These are phyloP conservation scores for Jimgerdemannia flammicorona DNA, from an alignment of 192 early-diverging fungal species.

Conservation along the genomic window DNA sequence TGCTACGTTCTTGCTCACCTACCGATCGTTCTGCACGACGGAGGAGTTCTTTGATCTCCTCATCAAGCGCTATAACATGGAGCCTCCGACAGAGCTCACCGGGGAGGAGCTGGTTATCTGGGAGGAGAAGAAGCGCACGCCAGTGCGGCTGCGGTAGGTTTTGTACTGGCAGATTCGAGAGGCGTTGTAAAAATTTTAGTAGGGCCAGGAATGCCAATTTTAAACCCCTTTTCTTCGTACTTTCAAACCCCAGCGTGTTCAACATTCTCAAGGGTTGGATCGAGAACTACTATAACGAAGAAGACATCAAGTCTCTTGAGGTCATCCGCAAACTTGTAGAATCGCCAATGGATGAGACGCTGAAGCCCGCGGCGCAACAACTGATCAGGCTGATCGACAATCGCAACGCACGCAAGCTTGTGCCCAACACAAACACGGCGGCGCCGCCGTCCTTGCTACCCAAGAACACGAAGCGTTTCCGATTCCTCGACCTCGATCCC, in stretches of 20 bases:
- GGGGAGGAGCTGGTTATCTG: slow-evolving; percentile 67
- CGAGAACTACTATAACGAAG: slow-evolving; percentile 79
- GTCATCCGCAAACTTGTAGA: slow-evolving; percentile 68
- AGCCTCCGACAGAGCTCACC: slow-evolving; percentile 63
- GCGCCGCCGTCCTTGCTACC: slow-evolving; percentile 82
- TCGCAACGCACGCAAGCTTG: slow-evolving; percentile 56
- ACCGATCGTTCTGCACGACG: slow-evolving; percentile 86
- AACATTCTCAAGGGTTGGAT: slow-evolving; percentile 95
- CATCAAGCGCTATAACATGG: slow-evolving; percentile 72
- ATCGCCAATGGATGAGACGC: slow-evolving; percentile 65
- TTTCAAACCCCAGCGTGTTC: slow-evolving; percentile 59
- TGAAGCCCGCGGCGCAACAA: slow-evolving; percentile 64
- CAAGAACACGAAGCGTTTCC: slow-evolving; percentile 70
- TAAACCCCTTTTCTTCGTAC: neutral
- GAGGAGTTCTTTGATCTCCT: slow-evolving; percentile 73
- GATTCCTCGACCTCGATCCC: slow-evolving; percentile 86
- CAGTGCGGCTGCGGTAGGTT: slow-evolving; percentile 70
- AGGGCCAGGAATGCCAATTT: neutral
- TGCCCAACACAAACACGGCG: slow-evolving; percentile 55
- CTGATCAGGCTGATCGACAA: slow-evolving; percentile 79
- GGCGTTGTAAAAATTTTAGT: no score
- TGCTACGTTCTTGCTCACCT: slow-evolving; percentile 89
- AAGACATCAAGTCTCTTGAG: slow-evolving; percentile 62
- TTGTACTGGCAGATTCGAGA: neutral
- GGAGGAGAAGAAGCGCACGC: slow-evolving; percentile 82